Percentiles rank a stretch among this genome's conserved stretches.
Evolutionary conservation across 1,284 basidiomycete genomes (phyloP).

Genomic region (Moesziomyces antarcticus): DNA sequence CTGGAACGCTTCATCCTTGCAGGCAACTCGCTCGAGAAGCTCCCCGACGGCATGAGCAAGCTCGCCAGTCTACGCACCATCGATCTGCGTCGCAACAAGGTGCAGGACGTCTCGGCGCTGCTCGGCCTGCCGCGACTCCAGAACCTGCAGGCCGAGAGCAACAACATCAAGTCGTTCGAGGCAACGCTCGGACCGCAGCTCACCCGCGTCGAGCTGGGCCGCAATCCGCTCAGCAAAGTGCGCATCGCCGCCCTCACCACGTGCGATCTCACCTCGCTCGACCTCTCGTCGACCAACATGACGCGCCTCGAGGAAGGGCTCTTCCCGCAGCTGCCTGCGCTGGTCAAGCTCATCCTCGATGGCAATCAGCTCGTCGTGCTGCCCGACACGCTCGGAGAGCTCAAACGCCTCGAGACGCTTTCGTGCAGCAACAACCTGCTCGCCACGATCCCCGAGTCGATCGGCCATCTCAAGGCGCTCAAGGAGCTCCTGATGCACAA

Average conservation of each 20-base stretch:
- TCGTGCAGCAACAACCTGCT: conserved; percentile 92
- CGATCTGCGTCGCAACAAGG: conserved; percentile 61
- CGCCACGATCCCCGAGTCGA: conserved; percentile 78
- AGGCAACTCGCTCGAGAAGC: conserved; percentile 58
- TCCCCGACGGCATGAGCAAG: conserved; percentile 56
- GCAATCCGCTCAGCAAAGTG: conserved; percentile 64
- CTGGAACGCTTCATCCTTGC: conserved; percentile 62
- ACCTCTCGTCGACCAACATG: conserved; percentile 91
- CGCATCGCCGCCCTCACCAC: conserved; percentile 68
- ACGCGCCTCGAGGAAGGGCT: conserved; percentile 79
- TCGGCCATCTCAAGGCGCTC: conserved; percentile 83
- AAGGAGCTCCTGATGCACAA: conserved; percentile 86
- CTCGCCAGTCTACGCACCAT: conserved; percentile 57
- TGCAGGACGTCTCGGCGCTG: conserved; percentile 58
- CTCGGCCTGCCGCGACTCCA: conserved; percentile 57
- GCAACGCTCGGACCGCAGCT: conserved; percentile 49
- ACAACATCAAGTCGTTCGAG: conserved; percentile 62
- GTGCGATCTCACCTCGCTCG: conserved; percentile 80
- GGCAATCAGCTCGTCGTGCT: conserved; percentile 81
- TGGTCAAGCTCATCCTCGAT: conserved; percentile 60
- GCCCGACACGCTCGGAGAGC: conserved; percentile 81
- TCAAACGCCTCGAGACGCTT: conserved; percentile 78
- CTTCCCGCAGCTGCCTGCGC: conserved; percentile 54
- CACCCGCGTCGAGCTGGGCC: conserved; percentile 54
- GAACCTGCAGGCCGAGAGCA: conserved; percentile 61